Conservation (phyloP, 257 asterid species). For the Perilla frutescens region DNA sequence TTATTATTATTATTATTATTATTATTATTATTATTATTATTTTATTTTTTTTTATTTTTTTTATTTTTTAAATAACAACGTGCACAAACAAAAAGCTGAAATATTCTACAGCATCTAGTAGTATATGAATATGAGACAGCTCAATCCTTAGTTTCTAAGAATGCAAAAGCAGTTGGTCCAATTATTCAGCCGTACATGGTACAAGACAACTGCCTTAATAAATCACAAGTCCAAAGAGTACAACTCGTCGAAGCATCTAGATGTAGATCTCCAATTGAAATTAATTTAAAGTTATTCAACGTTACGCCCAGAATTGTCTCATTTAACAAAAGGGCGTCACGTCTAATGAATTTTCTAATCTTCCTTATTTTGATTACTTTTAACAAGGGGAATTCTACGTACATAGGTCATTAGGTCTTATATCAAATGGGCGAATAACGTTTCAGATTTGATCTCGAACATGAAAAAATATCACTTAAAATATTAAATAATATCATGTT, state of each 20-base stretch:
- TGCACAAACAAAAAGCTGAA: slow-evolving; percentile 22
- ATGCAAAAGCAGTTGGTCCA: slow-evolving; percentile 13
- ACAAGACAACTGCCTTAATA: background rate
- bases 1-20: no score
- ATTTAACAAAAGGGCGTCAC: slow-evolving; percentile 9
- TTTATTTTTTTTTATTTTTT: no score
- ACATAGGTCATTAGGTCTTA: no score
- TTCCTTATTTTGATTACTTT: background rate
- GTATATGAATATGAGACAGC: slow-evolving; percentile 25
- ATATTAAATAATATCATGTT: no score
- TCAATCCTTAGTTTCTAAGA: slow-evolving; percentile 35
- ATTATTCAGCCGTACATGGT: slow-evolving; percentile 23
- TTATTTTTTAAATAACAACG: background rate
- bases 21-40: no score
- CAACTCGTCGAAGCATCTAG: slow-evolving; percentile 32
- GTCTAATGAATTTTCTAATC: slow-evolving; percentile 10
- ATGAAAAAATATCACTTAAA: no score
- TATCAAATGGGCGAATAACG: no score
- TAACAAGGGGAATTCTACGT: no score
- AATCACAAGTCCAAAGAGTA: slow-evolving; percentile 19
- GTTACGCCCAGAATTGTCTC: background rate
- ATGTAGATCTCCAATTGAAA: background rate
- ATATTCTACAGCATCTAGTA: background rate
- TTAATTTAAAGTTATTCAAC: slow-evolving; percentile 23
- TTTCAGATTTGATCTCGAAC: no score